Base-by-base conservation (phyloP, 805 yeast species). In the Starmera quercuum region DNA sequence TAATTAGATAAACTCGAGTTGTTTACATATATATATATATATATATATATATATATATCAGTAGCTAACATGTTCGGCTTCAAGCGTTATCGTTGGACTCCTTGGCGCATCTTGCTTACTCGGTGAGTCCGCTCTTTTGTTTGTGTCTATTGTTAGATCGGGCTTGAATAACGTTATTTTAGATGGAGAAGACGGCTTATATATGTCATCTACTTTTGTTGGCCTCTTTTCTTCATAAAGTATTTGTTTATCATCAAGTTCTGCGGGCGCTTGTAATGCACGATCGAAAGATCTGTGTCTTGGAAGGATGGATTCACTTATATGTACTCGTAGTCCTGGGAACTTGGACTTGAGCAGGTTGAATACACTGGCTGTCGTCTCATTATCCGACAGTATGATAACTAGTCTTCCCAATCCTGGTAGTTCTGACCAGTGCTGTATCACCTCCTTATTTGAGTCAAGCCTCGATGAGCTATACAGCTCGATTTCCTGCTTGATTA, bases 331-430 rank as follows among this genome's bases (percentile, higher is more conserved):
- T 16, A 52, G 41, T 6, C 45, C 32, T 3, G 55, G 54, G 34
- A 51, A 56, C 17, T 42, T 33, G 1, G 29, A 26, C 24, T 38
- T 39, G 29, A 64, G 31, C 20, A 31, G 38, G 2, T 42, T 29
- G 37, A 35, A 52, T 4, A 60, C 45, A 7, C 41, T 21, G 4
- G 15, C 5, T 0, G 68, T 53, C 3, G 47, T 35, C 5, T 28
- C 34, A 27, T 53, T 58, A 25, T 50, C 44, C 25, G 46, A 47
- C n/a, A 62, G 38, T 4, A 60, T 56, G 12, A 63, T 56, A 44
- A 55, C 70, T 41, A 54, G 55, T 43, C 78, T 70, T 49, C 58
- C 63, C 36, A 53, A 56, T 48, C 47, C 73, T 20, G 49, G 54
- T 41, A 53, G 56, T 41, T 57, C 72, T 15, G 65, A 67, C 48